A percentile compares a stretch with the other conserved stretches of the same genome.
These are phyloP conservation scores for Globisporangium ultimum DNA, from an alignment of 352 stramenopile genomes.

Conservation along the genomic window DNA sequence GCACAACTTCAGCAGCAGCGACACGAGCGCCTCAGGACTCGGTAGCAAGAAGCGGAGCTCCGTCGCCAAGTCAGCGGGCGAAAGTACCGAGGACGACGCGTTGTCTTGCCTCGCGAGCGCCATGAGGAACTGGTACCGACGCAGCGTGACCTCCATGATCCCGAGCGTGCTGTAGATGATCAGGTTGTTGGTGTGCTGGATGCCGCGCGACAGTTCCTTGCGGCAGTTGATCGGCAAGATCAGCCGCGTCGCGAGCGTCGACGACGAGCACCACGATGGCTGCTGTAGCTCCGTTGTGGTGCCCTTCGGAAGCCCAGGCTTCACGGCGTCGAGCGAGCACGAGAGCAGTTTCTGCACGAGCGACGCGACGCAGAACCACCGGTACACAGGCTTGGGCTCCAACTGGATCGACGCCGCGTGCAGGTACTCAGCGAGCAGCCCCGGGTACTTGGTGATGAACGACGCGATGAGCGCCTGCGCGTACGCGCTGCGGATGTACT, in stretches of 20 bases:
- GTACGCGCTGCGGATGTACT: slow-evolving; percentile 44
- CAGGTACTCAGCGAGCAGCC: slow-evolving; percentile 57
- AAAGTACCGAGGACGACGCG: neutral
- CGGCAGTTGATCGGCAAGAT: slow-evolving; percentile 64
- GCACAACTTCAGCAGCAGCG: slow-evolving; percentile 76
- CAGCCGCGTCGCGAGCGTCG: slow-evolving; percentile 51
- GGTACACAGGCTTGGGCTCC: slow-evolving; percentile 67
- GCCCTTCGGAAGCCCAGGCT: slow-evolving; percentile 17
- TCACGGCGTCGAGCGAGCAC: slow-evolving; percentile 40
- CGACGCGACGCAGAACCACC: slow-evolving; percentile 76
- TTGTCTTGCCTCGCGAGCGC: slow-evolving; percentile 17
- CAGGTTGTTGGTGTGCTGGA: slow-evolving; percentile 73
- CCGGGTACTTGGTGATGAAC: slow-evolving; percentile 64
- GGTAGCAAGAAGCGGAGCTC: slow-evolving; percentile 70
- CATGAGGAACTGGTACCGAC: slow-evolving; percentile 45
- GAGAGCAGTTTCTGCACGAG: slow-evolving; percentile 68
- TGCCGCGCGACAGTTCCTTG: slow-evolving; percentile 78
- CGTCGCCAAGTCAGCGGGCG: slow-evolving; percentile 40
- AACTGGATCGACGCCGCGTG: slow-evolving; percentile 53
- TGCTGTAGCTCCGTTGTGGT: slow-evolving; percentile 1
- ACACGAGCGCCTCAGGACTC: slow-evolving; percentile 75
- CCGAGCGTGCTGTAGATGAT: slow-evolving; percentile 75
- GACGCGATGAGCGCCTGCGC: slow-evolving; percentile 51
- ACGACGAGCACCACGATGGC: slow-evolving; percentile 40
- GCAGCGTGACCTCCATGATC: slow-evolving; percentile 56